A percentile compares a stretch with the other conserved stretches of the same genome.
Evolutionary conservation across 2,329 filamentous ascomycete genomes (phyloP).

Genomic region (Trematosphaeria pertusa): DNA sequence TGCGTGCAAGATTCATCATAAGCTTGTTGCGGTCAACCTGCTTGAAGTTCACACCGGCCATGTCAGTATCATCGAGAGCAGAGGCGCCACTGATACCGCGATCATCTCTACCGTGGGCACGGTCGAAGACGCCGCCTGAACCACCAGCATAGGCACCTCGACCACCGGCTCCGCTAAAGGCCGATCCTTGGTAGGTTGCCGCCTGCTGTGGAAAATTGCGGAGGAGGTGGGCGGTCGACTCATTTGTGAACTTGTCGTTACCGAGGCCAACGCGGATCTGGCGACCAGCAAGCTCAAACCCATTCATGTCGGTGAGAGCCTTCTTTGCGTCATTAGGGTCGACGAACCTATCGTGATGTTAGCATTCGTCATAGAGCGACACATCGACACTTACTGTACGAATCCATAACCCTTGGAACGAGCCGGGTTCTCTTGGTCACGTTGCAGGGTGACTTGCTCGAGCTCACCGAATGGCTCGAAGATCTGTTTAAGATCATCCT

Average conservation of each 20-base stretch:
- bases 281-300: slow-evolving; percentile 95
- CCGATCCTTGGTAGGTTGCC: slow-evolving; percentile 79
- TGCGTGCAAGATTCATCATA: slow-evolving; percentile 96
- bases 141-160: slow-evolving; percentile 83
- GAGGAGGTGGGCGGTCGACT: slow-evolving; percentile 90
- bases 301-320: slow-evolving; percentile 98
- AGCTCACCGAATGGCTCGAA: slow-evolving; percentile 98
- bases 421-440: slow-evolving; percentile 76
- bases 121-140: slow-evolving; percentile 77
- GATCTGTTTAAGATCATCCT: slow-evolving; percentile 92
- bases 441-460: slow-evolving; percentile 96
- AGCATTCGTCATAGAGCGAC: slow-evolving; percentile 13
- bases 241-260: slow-evolving; percentile 99
- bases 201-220: slow-evolving; percentile 80
- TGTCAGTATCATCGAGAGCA: slow-evolving; percentile 95
- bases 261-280: slow-evolving; percentile 98
- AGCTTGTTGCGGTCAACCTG: slow-evolving; percentile 98
- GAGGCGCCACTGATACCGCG: slow-evolving; percentile 88
- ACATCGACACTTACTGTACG: slow-evolving; percentile 79
- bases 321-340: slow-evolving; percentile 91
- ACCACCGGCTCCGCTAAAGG: slow-evolving; percentile 88
- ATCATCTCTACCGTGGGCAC: slow-evolving; percentile 86
- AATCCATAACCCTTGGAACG: slow-evolving; percentile 86
- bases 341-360: slow-evolving; percentile 73
- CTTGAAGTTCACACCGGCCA: slow-evolving; percentile 98